Evolutionary conservation across 202 grass and related monocot genomes (phyloP).

Genomic region (Musa balbisiana): DNA sequence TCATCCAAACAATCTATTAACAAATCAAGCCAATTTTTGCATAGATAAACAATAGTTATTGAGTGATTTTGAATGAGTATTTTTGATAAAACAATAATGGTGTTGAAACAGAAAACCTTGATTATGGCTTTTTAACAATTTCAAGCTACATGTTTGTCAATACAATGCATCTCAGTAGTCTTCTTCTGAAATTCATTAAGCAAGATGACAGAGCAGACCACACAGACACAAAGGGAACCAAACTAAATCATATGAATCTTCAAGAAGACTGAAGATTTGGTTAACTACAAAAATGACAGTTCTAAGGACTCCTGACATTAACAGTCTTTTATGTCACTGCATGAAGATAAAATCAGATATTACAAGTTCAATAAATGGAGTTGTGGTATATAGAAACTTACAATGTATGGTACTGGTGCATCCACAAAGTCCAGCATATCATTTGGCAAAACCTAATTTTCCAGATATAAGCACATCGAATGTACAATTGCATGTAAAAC

Average conservation of each 20-base stretch:
- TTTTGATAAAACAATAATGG: not conserved
- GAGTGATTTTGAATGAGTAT: not conserved
- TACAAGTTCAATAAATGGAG: not conserved
- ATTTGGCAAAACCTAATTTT: conserved; percentile 75
- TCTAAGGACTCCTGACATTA: too few species aligned
- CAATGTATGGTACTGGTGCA: conserved; percentile 94
- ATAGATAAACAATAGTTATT: not conserved
- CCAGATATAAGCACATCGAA: conserved; percentile 3
- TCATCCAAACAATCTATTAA: not conserved
- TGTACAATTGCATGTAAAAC: not conserved
- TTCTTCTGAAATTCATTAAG: not conserved
- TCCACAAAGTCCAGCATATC: conserved; percentile 97
- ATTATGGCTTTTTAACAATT: not conserved
- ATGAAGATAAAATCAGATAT: not conserved
- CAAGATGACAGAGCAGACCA: not conserved
- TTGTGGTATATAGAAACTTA: conserved; percentile 40
- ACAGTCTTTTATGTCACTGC: not conserved
- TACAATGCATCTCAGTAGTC: not conserved
- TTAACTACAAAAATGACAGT: too few species aligned
- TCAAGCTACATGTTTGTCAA: not conserved
- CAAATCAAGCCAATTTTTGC: not conserved
- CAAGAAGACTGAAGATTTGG: too few species aligned
- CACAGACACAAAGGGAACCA: not conserved
- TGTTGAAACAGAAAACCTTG: not conserved
- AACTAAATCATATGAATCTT: not conserved